These are phyloP conservation scores for Linum tenue DNA, from an alignment of 345 rosid species.

Conservation along the genomic window DNA sequence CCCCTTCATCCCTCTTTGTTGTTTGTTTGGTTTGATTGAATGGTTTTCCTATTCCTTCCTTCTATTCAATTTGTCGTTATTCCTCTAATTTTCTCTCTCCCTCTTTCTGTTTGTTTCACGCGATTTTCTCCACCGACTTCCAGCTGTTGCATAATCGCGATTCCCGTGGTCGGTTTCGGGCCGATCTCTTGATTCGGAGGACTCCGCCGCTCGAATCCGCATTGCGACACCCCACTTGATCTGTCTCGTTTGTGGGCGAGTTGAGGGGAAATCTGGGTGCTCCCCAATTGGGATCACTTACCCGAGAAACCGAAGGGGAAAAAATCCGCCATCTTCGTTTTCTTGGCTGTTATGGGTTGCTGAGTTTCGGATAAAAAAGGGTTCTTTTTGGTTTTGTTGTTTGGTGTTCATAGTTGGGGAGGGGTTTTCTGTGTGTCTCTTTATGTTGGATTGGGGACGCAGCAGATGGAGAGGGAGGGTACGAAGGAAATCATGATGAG, in stretches of 20 bases:
- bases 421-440: not conserved
- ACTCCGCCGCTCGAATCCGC: not conserved
- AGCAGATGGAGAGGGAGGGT: not conserved
- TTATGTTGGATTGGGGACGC: not conserved
- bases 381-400: not conserved
- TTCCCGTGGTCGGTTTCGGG: not conserved
- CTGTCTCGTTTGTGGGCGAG: not conserved
- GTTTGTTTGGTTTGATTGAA: no score
- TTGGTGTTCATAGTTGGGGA: not conserved
- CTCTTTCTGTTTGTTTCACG: not conserved
- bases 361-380: not conserved
- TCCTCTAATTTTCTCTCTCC: no score
- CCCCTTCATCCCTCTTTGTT: not conserved
- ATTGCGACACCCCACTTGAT: not conserved
- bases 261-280: not conserved
- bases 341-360: not conserved
- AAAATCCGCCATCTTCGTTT: not conserved
- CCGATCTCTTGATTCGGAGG: not conserved
- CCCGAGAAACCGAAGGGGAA: not conserved
- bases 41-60: not conserved
- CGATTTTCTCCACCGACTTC: not conserved
- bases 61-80: not conserved
- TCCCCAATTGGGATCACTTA: not conserved
- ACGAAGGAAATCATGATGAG: not conserved
- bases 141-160: not conserved